These are phyloP conservation scores for Echria macrotheca DNA, from an alignment of 495 filamentous ascomycete species.

Conservation along the genomic window DNA sequence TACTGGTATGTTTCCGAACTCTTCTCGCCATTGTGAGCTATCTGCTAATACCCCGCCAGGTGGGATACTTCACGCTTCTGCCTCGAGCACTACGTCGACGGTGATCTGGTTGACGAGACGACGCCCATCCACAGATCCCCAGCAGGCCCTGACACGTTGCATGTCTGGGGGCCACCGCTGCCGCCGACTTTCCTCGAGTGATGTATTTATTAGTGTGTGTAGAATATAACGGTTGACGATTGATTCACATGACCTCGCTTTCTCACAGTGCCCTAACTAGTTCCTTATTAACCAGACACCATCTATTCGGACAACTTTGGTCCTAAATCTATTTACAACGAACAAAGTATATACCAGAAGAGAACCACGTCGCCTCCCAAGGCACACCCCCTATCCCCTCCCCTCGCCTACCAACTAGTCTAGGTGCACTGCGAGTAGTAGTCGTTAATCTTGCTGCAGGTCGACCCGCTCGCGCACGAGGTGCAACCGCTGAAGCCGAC, in stretches of 20 bases:
- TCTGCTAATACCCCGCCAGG: slow-evolving; percentile 22
- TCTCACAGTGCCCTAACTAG: too few species aligned
- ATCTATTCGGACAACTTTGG: too few species aligned
- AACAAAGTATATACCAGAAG: too few species aligned
- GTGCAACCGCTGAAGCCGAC: slow-evolving; percentile 27
- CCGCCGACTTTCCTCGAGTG: slow-evolving; percentile 6
- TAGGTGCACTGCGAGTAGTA: slow-evolving; percentile 28
- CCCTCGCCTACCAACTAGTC: too few species aligned
- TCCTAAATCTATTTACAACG: too few species aligned
- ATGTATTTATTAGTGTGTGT: too few species aligned
- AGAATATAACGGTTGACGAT: too few species aligned
- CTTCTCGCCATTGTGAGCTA: background rate
- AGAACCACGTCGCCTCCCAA: too few species aligned
- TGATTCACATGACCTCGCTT: too few species aligned
- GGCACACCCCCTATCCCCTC: too few species aligned
- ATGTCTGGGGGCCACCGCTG: slow-evolving; percentile 34
- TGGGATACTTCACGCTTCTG: slow-evolving; percentile 50
- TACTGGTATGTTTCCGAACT: slow-evolving; percentile 46
- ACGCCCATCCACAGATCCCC: slow-evolving; percentile 34
- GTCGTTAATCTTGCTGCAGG: slow-evolving; percentile 21
- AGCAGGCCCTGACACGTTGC: slow-evolving; percentile 28
- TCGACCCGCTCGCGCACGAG: slow-evolving; percentile 22
- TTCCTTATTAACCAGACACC: too few species aligned
- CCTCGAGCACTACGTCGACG: slow-evolving; percentile 56
- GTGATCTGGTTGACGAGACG: slow-evolving; percentile 55